These are phyloP conservation scores for Coemansia sp. DNA, from an alignment of 192 early-diverging fungal species.

Conservation along the genomic window DNA sequence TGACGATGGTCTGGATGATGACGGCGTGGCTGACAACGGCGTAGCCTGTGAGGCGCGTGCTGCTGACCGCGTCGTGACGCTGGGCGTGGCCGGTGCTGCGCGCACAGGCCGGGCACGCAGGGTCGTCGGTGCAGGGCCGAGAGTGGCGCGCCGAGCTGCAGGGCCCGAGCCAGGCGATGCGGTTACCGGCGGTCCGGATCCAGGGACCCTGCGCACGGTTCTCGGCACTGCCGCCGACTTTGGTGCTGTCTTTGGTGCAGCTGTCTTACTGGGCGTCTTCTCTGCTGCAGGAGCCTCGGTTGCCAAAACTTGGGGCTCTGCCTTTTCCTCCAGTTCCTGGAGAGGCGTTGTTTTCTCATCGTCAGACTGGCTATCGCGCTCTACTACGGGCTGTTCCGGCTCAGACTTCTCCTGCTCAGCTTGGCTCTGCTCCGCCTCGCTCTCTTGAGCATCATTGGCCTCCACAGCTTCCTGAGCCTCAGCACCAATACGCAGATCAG, in stretches of 20 bases:
- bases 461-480: not conserved
- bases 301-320: not conserved
- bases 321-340: not conserved
- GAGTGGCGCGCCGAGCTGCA: constrained; percentile 21
- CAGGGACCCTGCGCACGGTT: constrained; percentile 20
- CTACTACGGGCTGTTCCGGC: not conserved
- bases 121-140: constrained; percentile 6
- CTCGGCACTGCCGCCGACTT: constrained; percentile 14
- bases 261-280: constrained; percentile 2
- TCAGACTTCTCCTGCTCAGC: not conserved
- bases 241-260: not conserved
- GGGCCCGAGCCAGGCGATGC: constrained; percentile 10
- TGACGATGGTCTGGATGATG: not conserved
- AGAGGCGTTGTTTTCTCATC: not conserved
- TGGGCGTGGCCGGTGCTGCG: constrained; percentile 9
- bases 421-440: constrained; percentile 1
- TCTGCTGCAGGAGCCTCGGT: not conserved
- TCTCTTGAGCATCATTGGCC: not conserved
- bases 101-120: not conserved
- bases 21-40: constrained; percentile 4
- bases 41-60: constrained; percentile 8
- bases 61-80: constrained; percentile 10
- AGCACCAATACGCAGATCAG: constrained; percentile 14
- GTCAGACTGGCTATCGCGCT: not conserved
- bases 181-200: constrained; percentile 4